A percentile compares a stretch with the other conserved stretches of the same genome.
phyloP scores from a whole-genome alignment of 2,329 filamentous ascomycete species.

The Trichoderma breve region DNA sequence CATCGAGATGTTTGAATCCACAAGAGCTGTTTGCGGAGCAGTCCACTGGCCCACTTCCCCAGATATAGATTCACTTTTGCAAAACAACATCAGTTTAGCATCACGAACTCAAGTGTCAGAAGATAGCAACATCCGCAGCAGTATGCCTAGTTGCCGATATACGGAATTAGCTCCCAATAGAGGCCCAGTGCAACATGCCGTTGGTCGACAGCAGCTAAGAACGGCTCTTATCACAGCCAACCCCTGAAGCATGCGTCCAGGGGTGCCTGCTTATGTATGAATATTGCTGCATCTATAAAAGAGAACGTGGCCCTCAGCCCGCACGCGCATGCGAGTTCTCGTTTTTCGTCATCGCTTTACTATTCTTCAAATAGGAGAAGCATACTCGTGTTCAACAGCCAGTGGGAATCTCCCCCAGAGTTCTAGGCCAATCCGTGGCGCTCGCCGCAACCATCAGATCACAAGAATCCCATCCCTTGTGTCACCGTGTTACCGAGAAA shows the following conservation, averaged over 20 bases:
- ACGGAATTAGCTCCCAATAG: background rate
- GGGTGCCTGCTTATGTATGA: background rate
- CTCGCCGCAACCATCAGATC: background rate
- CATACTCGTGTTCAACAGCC: background rate
- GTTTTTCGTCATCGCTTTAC: background rate
- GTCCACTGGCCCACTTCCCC: slow-evolving; percentile 5
- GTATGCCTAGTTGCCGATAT: background rate
- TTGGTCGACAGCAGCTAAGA: background rate
- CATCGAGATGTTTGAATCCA: background rate
- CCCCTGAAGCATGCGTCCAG: background rate
- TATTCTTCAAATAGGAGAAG: background rate
- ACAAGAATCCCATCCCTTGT: background rate
- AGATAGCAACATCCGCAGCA: background rate
- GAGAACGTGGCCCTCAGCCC: background rate
- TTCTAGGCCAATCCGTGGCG: background rate
- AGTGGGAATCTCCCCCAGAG: background rate
- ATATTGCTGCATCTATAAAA: slow-evolving; percentile 1
- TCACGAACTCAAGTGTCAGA: background rate
- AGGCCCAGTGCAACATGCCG: background rate
- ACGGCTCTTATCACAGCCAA: background rate
- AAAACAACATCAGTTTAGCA: background rate
- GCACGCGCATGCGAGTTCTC: background rate
- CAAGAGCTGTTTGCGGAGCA: background rate
- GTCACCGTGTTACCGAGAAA: slow-evolving; percentile 4
- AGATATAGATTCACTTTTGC: background rate